These are phyloP conservation scores for Paramecium caudatum DNA, from an alignment of 73 alveolate species.

Conservation along the genomic window DNA sequence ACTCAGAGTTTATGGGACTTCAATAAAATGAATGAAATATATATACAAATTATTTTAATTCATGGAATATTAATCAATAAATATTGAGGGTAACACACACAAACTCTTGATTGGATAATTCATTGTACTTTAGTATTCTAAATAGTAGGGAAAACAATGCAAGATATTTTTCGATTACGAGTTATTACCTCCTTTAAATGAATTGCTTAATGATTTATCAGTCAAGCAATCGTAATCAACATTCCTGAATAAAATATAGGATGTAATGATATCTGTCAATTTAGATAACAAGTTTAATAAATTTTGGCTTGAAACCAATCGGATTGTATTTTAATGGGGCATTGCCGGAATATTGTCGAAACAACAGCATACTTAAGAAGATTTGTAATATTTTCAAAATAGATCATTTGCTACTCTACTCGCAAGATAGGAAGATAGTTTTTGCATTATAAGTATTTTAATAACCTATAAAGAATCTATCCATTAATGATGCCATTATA, in stretches of 20 bases:
- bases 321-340: neutral
- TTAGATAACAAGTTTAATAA: neutral
- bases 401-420: neutral
- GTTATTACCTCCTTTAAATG: neutral
- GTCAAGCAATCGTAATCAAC: neutral
- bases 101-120: neutral
- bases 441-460: neutral
- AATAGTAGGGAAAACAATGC: neutral
- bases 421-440: neutral
- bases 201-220: neutral
- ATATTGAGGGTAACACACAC: neutral
- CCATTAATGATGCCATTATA: too few relatives aligned
- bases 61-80: neutral
- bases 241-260: neutral
- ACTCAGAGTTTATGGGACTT: too few relatives aligned
- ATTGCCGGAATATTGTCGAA: conserved; percentile 12
- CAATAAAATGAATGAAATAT: too few relatives aligned
- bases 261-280: neutral
- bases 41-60: too few relatives aligned
- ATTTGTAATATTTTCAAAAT: neutral
- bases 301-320: conserved; percentile 10
- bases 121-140: neutral
- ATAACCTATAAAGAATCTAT: too few relatives aligned
- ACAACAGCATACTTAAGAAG: conserved; percentile 10
- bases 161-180: neutral